Base-by-base conservation (phyloP, 176 grass and related monocot species). In the Aegilops bicornis region DNA sequence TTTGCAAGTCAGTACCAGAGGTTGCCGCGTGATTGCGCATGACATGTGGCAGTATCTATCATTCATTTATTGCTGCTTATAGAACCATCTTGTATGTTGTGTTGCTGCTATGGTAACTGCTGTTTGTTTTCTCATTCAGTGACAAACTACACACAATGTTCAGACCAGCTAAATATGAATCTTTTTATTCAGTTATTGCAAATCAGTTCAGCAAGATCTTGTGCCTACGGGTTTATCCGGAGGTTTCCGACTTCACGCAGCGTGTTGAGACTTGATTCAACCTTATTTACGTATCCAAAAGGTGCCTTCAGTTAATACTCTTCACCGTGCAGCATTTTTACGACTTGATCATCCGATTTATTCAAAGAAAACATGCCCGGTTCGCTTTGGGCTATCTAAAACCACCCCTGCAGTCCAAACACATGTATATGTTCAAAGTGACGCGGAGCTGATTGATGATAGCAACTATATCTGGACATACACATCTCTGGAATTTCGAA, bases 401-500 rank as follows among this genome's bases (percentile, higher is more conserved):
- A 71, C 54, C 50, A 79, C 40, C 77, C 45, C 58, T 64, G 30
- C n/a, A n/a, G n/a, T n/a, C n/a, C n/a, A 73, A 39, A 73, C 56
- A 12, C 59, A 54, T 86, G 68, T 84, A 32, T 74, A 81, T 24
- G 76, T 89, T 81, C 76, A 83, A 12, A 60, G 79, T 64, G 83
- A 89, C 65, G 75, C 59, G 9, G 64, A 79, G 39, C 60, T 81
- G 50, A 29, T 62, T 64, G 69, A 45, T 62, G 77, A 87, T 71
- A 67, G 79, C 47, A 87, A 91, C 64, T 93, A 93, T 78, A 16
- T 82, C 9, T 96, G 89, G 91, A 93, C 61, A 11, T 96, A 96
- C 50, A 87, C 83, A 64, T 96, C 94, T 71, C 94, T 87, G 9
- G 78, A 96, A 76, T 93, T 91, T 77, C 84, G 84, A 78, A 96